Percentiles rank a stretch among this genome's conserved stretches.
These are phyloP conservation scores for Rosa rugosa DNA, from an alignment of 306 rosid species.

Conservation along the genomic window DNA sequence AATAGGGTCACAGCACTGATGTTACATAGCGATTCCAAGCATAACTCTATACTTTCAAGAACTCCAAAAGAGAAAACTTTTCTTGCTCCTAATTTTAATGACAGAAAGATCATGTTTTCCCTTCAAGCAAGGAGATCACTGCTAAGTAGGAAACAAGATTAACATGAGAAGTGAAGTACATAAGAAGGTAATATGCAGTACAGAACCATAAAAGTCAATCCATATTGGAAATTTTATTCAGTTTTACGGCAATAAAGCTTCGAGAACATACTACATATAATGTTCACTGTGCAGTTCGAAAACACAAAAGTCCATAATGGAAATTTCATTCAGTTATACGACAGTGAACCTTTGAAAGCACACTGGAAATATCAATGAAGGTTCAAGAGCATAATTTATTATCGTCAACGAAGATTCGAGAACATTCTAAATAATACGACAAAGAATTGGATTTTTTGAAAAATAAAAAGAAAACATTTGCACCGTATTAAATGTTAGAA, in stretches of 20 bases:
- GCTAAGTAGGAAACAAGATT: background rate
- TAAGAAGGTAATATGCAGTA: background rate
- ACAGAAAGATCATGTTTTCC: background rate
- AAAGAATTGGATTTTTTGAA: background rate
- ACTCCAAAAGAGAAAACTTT: background rate
- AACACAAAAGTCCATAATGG: too few species aligned
- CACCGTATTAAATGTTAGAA: background rate
- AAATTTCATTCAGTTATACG: background rate
- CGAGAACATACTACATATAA: background rate
- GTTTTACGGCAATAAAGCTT: background rate
- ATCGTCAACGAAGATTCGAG: background rate
- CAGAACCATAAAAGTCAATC: background rate
- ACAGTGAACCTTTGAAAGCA: background rate
- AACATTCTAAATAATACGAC: background rate
- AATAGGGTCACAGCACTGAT: background rate
- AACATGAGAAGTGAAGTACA: background rate
- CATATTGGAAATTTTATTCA: background rate
- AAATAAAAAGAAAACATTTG: too few species aligned
- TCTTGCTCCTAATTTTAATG: background rate
- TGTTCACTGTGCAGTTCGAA: background rate
- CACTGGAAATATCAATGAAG: background rate
- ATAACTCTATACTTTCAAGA: too few species aligned
- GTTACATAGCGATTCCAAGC: background rate
- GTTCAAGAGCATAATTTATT: background rate
- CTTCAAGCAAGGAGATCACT: background rate